Evolutionary conservation across 768 basidiomycete species (phyloP).

Genomic region (Hydnomerulius pinastri): DNA sequence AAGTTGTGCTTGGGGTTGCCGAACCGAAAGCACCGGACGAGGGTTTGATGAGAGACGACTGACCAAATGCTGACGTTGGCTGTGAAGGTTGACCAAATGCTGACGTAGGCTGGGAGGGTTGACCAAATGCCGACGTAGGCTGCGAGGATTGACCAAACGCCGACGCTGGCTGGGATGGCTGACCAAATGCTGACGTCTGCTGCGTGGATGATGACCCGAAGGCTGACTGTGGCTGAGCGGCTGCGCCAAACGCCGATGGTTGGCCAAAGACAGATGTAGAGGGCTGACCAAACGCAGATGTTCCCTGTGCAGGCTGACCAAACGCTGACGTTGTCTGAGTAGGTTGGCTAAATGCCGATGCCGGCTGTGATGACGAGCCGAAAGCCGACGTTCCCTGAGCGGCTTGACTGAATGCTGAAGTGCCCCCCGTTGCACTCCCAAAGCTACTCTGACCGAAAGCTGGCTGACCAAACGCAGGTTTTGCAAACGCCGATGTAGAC

Average conservation of each 20-base stretch:
- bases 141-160: slow-evolving; percentile 33
- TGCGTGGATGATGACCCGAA: slow-evolving; percentile 39
- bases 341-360: slow-evolving; percentile 40
- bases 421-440: slow-evolving; percentile 10
- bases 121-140: slow-evolving; percentile 28
- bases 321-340: slow-evolving; percentile 39
- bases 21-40: slow-evolving; percentile 54
- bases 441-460: slow-evolving; percentile 42
- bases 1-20: slow-evolving; percentile 34
- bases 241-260: no score
- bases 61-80: slow-evolving; percentile 32
- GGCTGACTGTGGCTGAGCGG: slow-evolving; percentile 19
- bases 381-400: slow-evolving; percentile 34
- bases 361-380: slow-evolving; percentile 33
- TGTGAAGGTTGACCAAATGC: slow-evolving; percentile 36
- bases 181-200: slow-evolving; percentile 38
- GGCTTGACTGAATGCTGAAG: slow-evolving; percentile 31
- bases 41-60: slow-evolving; percentile 47
- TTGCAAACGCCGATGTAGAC: slow-evolving; percentile 22
- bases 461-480: slow-evolving; percentile 38
- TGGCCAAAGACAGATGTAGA: slow-evolving; percentile 37
- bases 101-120: slow-evolving; percentile 32
- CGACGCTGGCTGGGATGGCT: slow-evolving; percentile 29
- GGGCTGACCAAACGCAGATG: slow-evolving; percentile 34
- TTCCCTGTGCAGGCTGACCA: slow-evolving; percentile 30